phyloP scores from a whole-genome alignment of 352 stramenopile genomes.

The Blastocystis sp. region DNA sequence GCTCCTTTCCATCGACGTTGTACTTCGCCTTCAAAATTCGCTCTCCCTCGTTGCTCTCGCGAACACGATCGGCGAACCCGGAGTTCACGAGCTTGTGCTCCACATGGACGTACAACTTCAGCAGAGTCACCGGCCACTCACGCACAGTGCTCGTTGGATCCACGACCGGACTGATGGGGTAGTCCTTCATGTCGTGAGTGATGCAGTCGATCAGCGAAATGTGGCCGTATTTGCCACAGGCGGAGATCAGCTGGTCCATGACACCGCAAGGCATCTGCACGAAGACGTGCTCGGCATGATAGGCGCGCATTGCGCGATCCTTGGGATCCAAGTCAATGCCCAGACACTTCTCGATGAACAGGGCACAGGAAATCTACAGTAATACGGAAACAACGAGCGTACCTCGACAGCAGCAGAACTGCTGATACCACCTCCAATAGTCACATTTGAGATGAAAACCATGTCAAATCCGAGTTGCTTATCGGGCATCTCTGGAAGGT shows the following conservation, averaged over 20 bases:
- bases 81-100: slow-evolving; percentile 56
- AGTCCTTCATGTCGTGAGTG: slow-evolving; percentile 25
- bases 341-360: slow-evolving; percentile 37
- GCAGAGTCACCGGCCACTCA: slow-evolving; percentile 27
- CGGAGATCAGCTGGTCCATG: slow-evolving; percentile 53
- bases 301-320: slow-evolving; percentile 26
- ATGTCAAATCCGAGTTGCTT: not conserved
- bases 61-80: slow-evolving; percentile 3
- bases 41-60: slow-evolving; percentile 11
- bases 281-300: slow-evolving; percentile 5
- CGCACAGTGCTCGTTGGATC: not conserved
- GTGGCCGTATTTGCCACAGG: slow-evolving; percentile 7
- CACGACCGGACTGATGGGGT: not conserved
- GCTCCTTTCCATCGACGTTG: not conserved
- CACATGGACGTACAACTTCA: slow-evolving; percentile 27
- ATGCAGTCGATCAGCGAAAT: slow-evolving; percentile 52
- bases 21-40: not conserved
- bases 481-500: slow-evolving; percentile 23
- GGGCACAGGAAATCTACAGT: not conserved
- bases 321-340: slow-evolving; percentile 12
- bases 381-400: not conserved
- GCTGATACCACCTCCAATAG: slow-evolving; percentile 26
- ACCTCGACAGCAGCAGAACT: slow-evolving; percentile 40
- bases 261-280: slow-evolving; percentile 49
- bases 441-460: slow-evolving; percentile 34